A percentile compares a stretch with the other conserved stretches of the same genome.
Conservation (phyloP, 2,329 filamentous ascomycete genomes). For the Lizonia empirigonia region DNA sequence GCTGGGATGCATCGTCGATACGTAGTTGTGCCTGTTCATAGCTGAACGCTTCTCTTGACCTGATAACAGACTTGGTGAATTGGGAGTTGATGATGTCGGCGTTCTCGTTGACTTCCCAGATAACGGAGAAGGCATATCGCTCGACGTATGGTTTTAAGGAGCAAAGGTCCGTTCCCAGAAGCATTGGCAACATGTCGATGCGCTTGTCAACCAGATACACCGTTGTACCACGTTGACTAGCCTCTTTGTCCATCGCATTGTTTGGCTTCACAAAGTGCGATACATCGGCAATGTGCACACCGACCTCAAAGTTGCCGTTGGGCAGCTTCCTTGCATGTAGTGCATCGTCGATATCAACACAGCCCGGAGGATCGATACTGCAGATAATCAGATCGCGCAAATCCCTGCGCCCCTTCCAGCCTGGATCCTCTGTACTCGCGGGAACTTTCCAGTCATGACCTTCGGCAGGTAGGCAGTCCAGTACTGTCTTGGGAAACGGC, state of each 20-base stretch:
- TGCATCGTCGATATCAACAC: constrained; percentile 98
- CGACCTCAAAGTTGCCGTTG: constrained; percentile 94
- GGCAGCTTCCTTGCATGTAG: constrained; percentile 83
- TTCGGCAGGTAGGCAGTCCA: constrained; percentile 89
- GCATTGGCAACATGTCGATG: constrained; percentile 98
- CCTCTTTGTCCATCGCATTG: constrained; percentile 96
- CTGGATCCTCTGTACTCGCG: constrained; percentile 74
- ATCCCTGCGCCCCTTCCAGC: constrained; percentile 86
- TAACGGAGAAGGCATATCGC: constrained; percentile 60
- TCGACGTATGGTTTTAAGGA: constrained; percentile 98
- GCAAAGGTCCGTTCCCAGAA: constrained; percentile 94
- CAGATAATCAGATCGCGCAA: constrained; percentile 86
- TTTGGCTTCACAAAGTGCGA: constrained; percentile 97
- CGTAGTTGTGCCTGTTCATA: constrained; percentile 95
- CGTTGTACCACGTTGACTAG: constrained; percentile 90
- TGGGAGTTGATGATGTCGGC: constrained; percentile 84
- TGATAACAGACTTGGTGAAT: constrained; percentile 98
- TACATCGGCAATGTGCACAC: constrained; percentile 98
- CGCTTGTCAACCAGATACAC: constrained; percentile 98
- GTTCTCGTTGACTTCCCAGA: constrained; percentile 81
- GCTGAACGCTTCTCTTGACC: constrained; percentile 94
- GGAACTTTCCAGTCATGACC: constrained; percentile 96
- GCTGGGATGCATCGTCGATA: constrained; percentile 86
- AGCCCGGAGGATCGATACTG: constrained; percentile 95
- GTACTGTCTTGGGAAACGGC: constrained; percentile 91